phyloP scores from a whole-genome alignment of 148 eudicot species.

The Rhododendron henanense region DNA sequence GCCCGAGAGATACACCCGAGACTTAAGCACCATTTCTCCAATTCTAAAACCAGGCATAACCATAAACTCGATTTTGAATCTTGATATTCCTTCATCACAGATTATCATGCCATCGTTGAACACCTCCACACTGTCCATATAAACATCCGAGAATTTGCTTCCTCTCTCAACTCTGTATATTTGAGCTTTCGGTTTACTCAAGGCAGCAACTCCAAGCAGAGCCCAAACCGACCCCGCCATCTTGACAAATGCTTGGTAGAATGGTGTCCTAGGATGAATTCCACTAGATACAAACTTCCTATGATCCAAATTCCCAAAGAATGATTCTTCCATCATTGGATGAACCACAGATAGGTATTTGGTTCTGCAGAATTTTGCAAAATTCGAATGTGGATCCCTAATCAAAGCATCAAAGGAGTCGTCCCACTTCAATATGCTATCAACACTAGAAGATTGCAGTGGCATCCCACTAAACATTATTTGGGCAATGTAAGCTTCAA shows the following conservation, averaged over 20 bases:
- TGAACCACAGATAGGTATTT: slow-evolving; percentile 49
- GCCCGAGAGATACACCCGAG: slow-evolving; percentile 40
- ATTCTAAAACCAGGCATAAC: slow-evolving; percentile 53
- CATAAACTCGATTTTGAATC: slow-evolving; percentile 46
- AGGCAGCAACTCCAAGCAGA: slow-evolving; percentile 23
- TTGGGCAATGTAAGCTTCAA: slow-evolving; percentile 49
- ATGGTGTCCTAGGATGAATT: slow-evolving; percentile 44
- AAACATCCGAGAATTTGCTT: slow-evolving; percentile 30
- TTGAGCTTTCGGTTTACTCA: slow-evolving; percentile 28
- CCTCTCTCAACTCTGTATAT: slow-evolving; percentile 41
- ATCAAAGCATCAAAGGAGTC: slow-evolving; percentile 37
- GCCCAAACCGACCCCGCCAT: slow-evolving; percentile 53
- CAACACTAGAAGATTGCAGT: slow-evolving; percentile 3
- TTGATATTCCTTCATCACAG: slow-evolving; percentile 15
- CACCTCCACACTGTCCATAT: slow-evolving; percentile 46
- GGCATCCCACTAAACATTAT: slow-evolving; percentile 41
- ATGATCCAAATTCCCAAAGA: slow-evolving; percentile 54
- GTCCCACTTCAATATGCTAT: slow-evolving; percentile 19
- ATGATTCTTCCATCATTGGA: slow-evolving; percentile 49
- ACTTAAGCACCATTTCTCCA: slow-evolving; percentile 30
- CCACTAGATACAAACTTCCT: slow-evolving; percentile 39
- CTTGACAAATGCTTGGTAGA: slow-evolving; percentile 43
- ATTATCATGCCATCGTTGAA: slow-evolving; percentile 12
- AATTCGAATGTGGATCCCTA: slow-evolving; percentile 34
- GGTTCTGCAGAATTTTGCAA: slow-evolving; percentile 44